Evolutionary conservation across 1,284 basidiomycete species (phyloP).

Genomic region (Neolentinus lepideus): DNA sequence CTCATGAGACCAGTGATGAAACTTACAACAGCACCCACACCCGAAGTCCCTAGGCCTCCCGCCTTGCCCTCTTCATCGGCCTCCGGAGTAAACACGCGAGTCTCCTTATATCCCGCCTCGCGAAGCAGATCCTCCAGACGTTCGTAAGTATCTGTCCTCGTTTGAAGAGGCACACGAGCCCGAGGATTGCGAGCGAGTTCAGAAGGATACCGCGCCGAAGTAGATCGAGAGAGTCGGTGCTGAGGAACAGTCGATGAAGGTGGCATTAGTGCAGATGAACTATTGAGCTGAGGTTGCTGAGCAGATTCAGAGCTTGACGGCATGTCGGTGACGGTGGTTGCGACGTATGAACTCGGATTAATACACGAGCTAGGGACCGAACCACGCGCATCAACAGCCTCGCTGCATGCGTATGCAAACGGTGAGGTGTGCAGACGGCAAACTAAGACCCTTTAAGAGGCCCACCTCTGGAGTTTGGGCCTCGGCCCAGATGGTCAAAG

Average conservation of each 20-base stretch:
- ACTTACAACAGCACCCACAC: conserved; percentile 51
- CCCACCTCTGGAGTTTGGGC: background rate
- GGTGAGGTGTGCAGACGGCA: background rate
- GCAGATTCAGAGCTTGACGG: background rate
- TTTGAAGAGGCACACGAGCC: conserved; percentile 57
- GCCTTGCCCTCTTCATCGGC: conserved; percentile 29
- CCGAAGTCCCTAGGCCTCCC: conserved; percentile 20
- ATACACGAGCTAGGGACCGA: background rate
- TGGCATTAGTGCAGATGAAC: conserved; percentile 4
- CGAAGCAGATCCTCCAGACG: conserved; percentile 75
- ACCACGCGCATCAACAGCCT: background rate
- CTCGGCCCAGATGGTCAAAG: background rate
- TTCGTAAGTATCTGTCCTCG: conserved; percentile 70
- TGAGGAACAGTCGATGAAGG: conserved; percentile 21
- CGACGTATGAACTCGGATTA: background rate
- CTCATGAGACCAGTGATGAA: conserved; percentile 51
- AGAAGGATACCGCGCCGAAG: conserved; percentile 40
- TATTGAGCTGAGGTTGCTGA: background rate
- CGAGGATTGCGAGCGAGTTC: conserved; percentile 27
- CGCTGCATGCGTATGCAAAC: background rate
- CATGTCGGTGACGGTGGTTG: background rate
- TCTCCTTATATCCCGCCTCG: conserved; percentile 87
- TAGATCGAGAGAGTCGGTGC: conserved; percentile 15
- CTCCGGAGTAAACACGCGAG: conserved; percentile 80
- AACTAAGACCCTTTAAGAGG: background rate